These are phyloP conservation scores for Linnemannia exigua DNA, from an alignment of 192 early-diverging fungal genomes.

Conservation along the genomic window DNA sequence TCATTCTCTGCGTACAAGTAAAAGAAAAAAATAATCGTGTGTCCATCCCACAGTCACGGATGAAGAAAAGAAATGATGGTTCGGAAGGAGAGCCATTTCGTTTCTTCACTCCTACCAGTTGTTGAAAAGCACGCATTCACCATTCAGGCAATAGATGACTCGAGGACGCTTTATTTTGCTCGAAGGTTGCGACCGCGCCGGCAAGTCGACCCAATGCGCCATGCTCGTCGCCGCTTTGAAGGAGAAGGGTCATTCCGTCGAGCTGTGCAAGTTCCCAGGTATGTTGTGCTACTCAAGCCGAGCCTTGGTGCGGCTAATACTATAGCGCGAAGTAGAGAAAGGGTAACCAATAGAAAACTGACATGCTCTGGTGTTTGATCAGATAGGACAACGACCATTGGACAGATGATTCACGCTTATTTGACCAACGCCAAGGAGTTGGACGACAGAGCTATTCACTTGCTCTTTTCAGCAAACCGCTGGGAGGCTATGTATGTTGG, in stretches of 20 bases:
- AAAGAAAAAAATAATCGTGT: not conserved
- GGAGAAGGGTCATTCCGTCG: slow-evolving; percentile 52
- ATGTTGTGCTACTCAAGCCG: not conserved
- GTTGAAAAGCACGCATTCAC: not conserved
- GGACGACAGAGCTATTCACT: slow-evolving; percentile 88
- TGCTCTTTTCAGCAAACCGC: slow-evolving; percentile 97
- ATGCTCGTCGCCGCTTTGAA: slow-evolving; percentile 74
- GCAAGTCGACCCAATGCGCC: slow-evolving; percentile 92
- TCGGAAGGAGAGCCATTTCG: not conserved
- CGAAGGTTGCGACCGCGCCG: slow-evolving; percentile 95
- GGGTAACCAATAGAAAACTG: not conserved
- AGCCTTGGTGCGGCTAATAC: too few species aligned
- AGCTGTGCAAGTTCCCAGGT: slow-evolving; percentile 90
- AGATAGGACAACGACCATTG: slow-evolving; percentile 94
- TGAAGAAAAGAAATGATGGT: not conserved
- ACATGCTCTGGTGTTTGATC: not conserved
- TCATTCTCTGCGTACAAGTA: too few species aligned
- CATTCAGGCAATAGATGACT: slow-evolving; percentile 27
- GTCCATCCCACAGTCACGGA: not conserved
- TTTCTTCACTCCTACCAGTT: not conserved
- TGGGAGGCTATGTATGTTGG: slow-evolving; percentile 87
- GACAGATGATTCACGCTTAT: slow-evolving; percentile 90
- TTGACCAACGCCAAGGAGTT: slow-evolving; percentile 77
- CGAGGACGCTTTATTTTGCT: slow-evolving; percentile 92
- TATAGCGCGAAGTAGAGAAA: not conserved